These are phyloP conservation scores for Ephemerocybe angulata DNA, from an alignment of 768 basidiomycete genomes.

Conservation along the genomic window DNA sequence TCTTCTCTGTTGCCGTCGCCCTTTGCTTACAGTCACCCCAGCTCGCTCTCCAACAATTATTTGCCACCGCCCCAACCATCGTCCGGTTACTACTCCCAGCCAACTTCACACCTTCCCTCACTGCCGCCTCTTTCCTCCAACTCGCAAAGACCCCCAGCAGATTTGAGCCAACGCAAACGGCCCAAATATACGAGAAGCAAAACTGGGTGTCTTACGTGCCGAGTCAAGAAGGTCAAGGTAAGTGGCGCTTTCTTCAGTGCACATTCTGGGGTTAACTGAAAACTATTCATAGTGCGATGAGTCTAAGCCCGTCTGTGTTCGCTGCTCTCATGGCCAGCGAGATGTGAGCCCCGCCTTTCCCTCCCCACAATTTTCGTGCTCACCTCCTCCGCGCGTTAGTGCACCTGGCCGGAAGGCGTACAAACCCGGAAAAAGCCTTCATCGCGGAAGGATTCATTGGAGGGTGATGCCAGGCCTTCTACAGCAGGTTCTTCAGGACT, in stretches of 20 bases:
- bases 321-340: constrained; percentile 82
- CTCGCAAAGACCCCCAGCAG: constrained; percentile 40
- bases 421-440: constrained; percentile 65
- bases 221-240: constrained; percentile 93
- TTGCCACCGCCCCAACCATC: constrained; percentile 37
- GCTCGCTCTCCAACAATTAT: constrained; percentile 33
- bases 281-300: constrained; percentile 72
- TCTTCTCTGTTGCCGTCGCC: constrained; percentile 4
- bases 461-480: constrained; percentile 54
- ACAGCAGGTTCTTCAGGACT: constrained; percentile 73
- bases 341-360: constrained; percentile 48
- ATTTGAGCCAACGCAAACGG: constrained; percentile 61
- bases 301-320: constrained; percentile 80
- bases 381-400: constrained; percentile 38
- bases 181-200: constrained; percentile 94
- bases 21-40: constrained; percentile 18
- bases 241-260: constrained; percentile 19
- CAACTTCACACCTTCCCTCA: background rate
- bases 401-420: constrained; percentile 82
- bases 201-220: constrained; percentile 91
- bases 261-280: background rate
- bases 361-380: background rate
- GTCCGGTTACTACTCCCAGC: background rate
- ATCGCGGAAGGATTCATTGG: constrained; percentile 53
- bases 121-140: constrained; percentile 39